phyloP scores from a whole-genome alignment of 1,284 basidiomycete species.

The Trichosporon ovoides region DNA sequence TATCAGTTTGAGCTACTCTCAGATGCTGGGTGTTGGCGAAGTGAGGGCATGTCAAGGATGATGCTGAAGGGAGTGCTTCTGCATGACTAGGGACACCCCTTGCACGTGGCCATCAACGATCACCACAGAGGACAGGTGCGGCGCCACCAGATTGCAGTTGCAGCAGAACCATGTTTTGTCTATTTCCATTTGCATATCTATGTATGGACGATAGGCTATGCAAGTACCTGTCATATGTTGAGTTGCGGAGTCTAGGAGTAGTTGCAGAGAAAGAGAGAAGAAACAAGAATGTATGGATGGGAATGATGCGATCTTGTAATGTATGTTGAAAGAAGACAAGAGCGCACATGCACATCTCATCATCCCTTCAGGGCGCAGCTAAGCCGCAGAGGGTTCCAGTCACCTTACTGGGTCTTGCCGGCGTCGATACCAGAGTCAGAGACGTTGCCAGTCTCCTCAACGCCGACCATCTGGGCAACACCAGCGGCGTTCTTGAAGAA shows the following conservation, averaged over 20 bases:
- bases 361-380: too few species aligned
- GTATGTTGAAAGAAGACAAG: background rate
- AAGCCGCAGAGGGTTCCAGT: background rate
- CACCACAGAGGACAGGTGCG: too few species aligned
- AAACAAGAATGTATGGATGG: background rate
- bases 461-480: constrained; percentile 63
- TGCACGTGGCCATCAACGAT: too few species aligned
- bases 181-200: constrained; percentile 2
- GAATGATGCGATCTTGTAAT: background rate
- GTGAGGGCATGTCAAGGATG: too few species aligned
- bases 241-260: constrained; percentile 5
- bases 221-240: constrained; percentile 1
- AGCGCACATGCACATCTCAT: background rate
- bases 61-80: too few species aligned
- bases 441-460: constrained; percentile 58
- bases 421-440: constrained; percentile 81
- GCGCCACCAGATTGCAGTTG: background rate
- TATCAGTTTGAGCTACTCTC: too few species aligned
- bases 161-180: background rate
- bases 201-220: constrained; percentile 1
- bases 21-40: too few species aligned
- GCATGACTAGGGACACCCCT: too few species aligned
- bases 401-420: constrained; percentile 35
- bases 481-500: constrained; percentile 88
- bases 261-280: background rate